A percentile compares a stretch with the other conserved stretches of the same genome.
Evolutionary conservation across 768 basidiomycete genomes (phyloP).

Genomic region (Tylopilus sp.): DNA sequence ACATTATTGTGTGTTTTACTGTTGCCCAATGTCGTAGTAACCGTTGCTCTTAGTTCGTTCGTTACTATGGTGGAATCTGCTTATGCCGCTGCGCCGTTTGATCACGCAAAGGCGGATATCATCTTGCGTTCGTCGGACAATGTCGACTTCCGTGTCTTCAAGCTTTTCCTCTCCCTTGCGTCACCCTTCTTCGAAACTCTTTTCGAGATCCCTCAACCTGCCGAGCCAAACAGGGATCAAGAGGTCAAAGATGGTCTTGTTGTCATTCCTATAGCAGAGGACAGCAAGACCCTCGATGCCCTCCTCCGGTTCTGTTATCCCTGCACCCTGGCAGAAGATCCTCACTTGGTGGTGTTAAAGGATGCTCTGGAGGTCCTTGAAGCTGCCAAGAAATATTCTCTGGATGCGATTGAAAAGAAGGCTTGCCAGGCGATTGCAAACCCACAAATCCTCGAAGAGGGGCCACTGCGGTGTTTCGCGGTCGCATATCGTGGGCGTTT

Average conservation of each 20-base stretch:
- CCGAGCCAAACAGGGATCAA: conserved; percentile 1
- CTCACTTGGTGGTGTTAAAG: conserved; percentile 8
- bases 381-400: conserved; percentile 21
- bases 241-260: conserved; percentile 12
- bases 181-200: conserved; percentile 30
- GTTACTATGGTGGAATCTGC: neutral
- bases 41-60: neutral
- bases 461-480: conserved; percentile 31
- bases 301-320: conserved; percentile 26
- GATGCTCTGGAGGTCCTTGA: conserved; percentile 12
- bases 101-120: conserved; percentile 19
- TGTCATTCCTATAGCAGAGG: conserved; percentile 18
- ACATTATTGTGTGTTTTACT: no score
- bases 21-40: neutral
- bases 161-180: conserved; percentile 24
- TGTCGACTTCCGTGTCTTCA: conserved; percentile 30
- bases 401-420: conserved; percentile 17
- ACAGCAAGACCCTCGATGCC: conserved; percentile 18
- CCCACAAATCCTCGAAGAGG: conserved; percentile 19
- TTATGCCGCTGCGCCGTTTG: conserved; percentile 16
- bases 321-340: conserved; percentile 20
- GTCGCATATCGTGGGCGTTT: conserved; percentile 26
- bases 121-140: conserved; percentile 25
- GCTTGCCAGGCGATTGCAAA: conserved; percentile 19
- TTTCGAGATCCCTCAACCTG: conserved; percentile 29